These are phyloP conservation scores for Mortierella alpina DNA, from an alignment of 192 early-diverging fungal species.

Conservation along the genomic window DNA sequence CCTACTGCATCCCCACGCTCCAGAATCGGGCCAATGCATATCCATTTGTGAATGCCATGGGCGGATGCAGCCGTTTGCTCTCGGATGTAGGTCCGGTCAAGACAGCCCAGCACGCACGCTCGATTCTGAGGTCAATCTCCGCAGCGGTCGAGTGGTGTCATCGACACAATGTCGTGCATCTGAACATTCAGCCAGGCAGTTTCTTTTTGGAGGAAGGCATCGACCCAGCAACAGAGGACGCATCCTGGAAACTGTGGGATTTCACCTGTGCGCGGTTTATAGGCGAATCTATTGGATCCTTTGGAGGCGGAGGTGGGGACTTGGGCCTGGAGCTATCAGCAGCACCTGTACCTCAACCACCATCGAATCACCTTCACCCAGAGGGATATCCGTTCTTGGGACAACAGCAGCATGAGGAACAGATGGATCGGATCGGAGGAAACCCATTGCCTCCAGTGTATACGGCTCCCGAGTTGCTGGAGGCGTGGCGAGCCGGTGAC, in stretches of 20 bases:
- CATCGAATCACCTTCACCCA: background rate
- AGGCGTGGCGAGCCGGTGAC: conserved; percentile 44
- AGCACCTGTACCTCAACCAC: background rate
- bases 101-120: conserved; percentile 30
- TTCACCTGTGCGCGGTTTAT: conserved; percentile 49
- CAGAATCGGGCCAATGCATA: conserved; percentile 35
- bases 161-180: conserved; percentile 44
- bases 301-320: conserved; percentile 30
- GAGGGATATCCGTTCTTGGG: conserved; percentile 28
- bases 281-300: conserved; percentile 39
- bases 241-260: conserved; percentile 53
- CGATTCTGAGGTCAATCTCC: conserved; percentile 37
- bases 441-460: conserved; percentile 44
- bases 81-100: conserved; percentile 30
- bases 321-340: background rate
- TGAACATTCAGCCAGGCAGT: conserved; percentile 48
- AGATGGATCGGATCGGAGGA: conserved; percentile 29
- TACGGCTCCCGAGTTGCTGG: conserved; percentile 42
- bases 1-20: conserved; percentile 43
- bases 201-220: conserved; percentile 51
- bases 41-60: conserved; percentile 51
- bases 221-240: conserved; percentile 35
- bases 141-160: conserved; percentile 51
- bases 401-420: conserved; percentile 27
- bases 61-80: conserved; percentile 35